phyloP scores from a whole-genome alignment of 805 yeast species.

The Monosporozyma servazzii region DNA sequence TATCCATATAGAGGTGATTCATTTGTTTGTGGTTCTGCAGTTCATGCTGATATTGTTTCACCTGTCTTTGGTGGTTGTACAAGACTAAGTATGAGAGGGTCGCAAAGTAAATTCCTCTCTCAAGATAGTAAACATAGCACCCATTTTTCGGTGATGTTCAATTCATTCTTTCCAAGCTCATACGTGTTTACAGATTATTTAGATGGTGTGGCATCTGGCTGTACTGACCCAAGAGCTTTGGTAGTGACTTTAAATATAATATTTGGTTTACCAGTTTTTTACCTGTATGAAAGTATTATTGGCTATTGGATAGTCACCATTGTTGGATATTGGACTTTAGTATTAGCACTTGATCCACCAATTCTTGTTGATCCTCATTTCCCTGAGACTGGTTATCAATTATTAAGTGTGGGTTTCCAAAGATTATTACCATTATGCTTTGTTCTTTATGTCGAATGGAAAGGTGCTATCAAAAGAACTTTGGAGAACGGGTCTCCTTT shows the following conservation, averaged over 20 bases:
- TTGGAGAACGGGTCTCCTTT: slow-evolving; percentile 36
- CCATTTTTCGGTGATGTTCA: slow-evolving; percentile 43
- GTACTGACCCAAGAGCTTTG: slow-evolving; percentile 58
- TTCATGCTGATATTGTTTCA: slow-evolving; percentile 74
- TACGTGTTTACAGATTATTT: slow-evolving; percentile 46
- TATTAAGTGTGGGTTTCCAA: slow-evolving; percentile 63
- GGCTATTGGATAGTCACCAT: slow-evolving; percentile 55
- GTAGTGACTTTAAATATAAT: slow-evolving; percentile 51
- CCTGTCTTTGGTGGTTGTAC: slow-evolving; percentile 76
- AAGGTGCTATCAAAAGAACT: slow-evolving; percentile 42
- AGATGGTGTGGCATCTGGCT: slow-evolving; percentile 36
- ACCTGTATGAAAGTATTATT: slow-evolving; percentile 35
- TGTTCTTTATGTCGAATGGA: slow-evolving; percentile 64
- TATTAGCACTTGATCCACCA: slow-evolving; percentile 76
- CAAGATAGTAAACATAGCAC: slow-evolving; percentile 44
- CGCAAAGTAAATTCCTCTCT: slow-evolving; percentile 40
- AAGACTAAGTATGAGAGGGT: slow-evolving; percentile 46
- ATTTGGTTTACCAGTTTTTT: slow-evolving; percentile 54
- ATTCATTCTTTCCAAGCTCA: slow-evolving; percentile 67
- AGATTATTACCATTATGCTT: slow-evolving; percentile 69
- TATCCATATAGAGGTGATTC: slow-evolving; percentile 81
- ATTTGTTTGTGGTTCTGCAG: slow-evolving; percentile 81
- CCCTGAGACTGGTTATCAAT: slow-evolving; percentile 42
- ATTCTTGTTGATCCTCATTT: slow-evolving; percentile 43
- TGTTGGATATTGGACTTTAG: slow-evolving; percentile 78